Percentiles rank a stretch among this genome's conserved stretches.
Evolutionary conservation across 148 eudicot species (phyloP).

Genomic region (Gaultheria prostrata): DNA sequence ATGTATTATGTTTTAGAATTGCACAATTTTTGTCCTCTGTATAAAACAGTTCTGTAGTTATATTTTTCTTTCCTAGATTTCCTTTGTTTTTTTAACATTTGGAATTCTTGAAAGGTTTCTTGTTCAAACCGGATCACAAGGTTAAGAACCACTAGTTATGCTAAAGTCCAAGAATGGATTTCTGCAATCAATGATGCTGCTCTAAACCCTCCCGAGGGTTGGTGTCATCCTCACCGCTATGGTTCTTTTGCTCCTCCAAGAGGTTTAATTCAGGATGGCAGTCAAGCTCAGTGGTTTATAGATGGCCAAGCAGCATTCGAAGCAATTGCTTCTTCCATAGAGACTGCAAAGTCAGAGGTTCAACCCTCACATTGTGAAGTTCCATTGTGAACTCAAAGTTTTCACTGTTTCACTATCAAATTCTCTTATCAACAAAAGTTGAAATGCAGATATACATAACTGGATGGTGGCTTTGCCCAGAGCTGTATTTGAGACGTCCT

Average conservation of each 20-base stretch:
- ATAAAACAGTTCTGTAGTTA: neutral
- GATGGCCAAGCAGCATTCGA: slow-evolving; percentile 89
- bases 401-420: slow-evolving; percentile 18
- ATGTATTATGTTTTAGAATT: neutral
- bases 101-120: slow-evolving; percentile 56
- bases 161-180: slow-evolving; percentile 87
- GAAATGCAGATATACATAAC: slow-evolving; percentile 80
- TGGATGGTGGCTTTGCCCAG: slow-evolving; percentile 99
- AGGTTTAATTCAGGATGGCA: slow-evolving; percentile 86
- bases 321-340: slow-evolving; percentile 87
- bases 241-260: slow-evolving; percentile 98
- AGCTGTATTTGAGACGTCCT: slow-evolving; percentile 82
- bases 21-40: neutral
- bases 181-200: slow-evolving; percentile 91
- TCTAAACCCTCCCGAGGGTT: slow-evolving; percentile 89
- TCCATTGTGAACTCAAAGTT: slow-evolving; percentile 10
- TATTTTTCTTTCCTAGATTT: neutral
- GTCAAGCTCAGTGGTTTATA: slow-evolving; percentile 94
- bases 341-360: slow-evolving; percentile 95
- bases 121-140: slow-evolving; percentile 81
- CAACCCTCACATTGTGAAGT: slow-evolving; percentile 6
- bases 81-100: neutral
- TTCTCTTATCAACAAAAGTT: slow-evolving; percentile 11
- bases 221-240: slow-evolving; percentile 95
- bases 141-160: slow-evolving; percentile 66